phyloP scores from a whole-genome alignment of 1,139 yeast species.

The Hyphopichia wangnamkhiaoensis region DNA sequence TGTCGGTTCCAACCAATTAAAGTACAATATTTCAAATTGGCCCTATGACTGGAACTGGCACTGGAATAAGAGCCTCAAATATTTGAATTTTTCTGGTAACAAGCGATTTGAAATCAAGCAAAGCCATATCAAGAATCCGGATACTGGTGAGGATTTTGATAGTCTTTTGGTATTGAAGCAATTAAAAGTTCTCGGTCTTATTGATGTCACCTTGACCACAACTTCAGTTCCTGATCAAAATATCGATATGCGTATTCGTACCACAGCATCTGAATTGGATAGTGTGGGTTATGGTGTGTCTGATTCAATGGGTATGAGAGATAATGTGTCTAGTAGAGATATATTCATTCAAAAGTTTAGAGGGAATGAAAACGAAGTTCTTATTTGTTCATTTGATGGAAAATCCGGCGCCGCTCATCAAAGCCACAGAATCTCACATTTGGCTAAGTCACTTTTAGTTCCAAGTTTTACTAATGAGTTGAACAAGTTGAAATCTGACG shows the following conservation, averaged over 20 bases:
- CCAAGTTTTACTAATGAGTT: conserved; percentile 65
- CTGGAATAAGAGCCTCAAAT: conserved; percentile 72
- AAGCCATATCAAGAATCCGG: conserved; percentile 50
- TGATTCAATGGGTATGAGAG: conserved; percentile 75
- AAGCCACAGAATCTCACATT: conserved; percentile 71
- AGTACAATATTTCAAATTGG: conserved; percentile 90
- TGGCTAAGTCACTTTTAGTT: conserved; percentile 74
- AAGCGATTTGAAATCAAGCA: conserved; percentile 85
- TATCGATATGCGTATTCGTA: conserved; percentile 80
- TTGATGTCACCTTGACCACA: conserved; percentile 93
- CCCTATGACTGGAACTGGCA: conserved; percentile 99
- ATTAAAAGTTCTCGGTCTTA: conserved; percentile 76
- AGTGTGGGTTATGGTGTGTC: conserved; percentile 88
- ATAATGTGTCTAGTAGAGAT: conserved; percentile 74
- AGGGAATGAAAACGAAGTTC: conserved; percentile 70
- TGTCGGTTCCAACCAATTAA: conserved; percentile 87
- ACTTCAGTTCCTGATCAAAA: conserved; percentile 85
- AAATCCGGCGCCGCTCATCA: conserved; percentile 54
- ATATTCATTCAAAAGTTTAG: conserved; percentile 85
- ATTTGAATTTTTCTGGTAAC: conserved; percentile 89
- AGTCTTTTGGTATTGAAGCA: conserved; percentile 75
- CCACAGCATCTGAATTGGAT: conserved; percentile 84
- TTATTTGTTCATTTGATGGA: conserved; percentile 88
- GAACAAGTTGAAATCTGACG: conserved; percentile 44
- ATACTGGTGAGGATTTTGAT: conserved; percentile 59